A percentile compares a stretch with the other conserved stretches of the same genome.
These are phyloP conservation scores for Venturia oleaginea DNA, from an alignment of 2,329 filamentous ascomycete genomes.

Conservation along the genomic window DNA sequence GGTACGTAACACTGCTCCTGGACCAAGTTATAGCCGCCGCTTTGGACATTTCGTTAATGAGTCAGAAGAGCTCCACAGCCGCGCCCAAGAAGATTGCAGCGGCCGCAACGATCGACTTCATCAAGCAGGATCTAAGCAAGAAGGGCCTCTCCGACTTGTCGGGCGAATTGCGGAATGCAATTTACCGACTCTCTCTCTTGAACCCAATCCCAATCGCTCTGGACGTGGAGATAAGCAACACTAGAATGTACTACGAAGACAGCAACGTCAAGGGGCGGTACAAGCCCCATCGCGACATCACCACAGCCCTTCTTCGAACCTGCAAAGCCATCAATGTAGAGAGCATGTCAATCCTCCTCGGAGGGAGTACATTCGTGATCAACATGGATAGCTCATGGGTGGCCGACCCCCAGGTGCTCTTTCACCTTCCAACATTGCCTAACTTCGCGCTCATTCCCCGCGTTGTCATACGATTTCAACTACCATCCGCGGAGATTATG, in stretches of 20 bases:
- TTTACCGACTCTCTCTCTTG: background rate
- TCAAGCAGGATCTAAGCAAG: background rate
- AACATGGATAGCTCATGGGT: background rate
- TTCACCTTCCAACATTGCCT: background rate
- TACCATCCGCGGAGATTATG: background rate
- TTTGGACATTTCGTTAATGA: background rate
- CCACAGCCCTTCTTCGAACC: background rate
- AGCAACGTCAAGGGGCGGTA: background rate
- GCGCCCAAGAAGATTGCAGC: background rate
- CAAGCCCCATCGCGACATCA: background rate
- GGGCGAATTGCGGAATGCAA: background rate
- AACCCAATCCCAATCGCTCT: background rate
- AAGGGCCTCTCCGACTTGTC: background rate
- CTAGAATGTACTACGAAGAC: background rate
- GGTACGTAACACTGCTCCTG: background rate
- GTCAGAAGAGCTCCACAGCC: background rate
- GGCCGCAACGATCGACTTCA: background rate
- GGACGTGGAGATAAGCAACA: background rate
- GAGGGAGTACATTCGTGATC: background rate
- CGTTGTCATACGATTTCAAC: background rate
- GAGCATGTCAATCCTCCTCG: background rate
- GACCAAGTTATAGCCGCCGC: background rate
- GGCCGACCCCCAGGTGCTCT: background rate
- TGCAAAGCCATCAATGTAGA: constrained; percentile 1
- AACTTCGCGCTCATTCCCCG: background rate